Percentiles rank a stretch among this genome's conserved stretches.
phyloP scores from a whole-genome alignment of 306 rosid genomes.

The Luffa aegyptiaca region DNA sequence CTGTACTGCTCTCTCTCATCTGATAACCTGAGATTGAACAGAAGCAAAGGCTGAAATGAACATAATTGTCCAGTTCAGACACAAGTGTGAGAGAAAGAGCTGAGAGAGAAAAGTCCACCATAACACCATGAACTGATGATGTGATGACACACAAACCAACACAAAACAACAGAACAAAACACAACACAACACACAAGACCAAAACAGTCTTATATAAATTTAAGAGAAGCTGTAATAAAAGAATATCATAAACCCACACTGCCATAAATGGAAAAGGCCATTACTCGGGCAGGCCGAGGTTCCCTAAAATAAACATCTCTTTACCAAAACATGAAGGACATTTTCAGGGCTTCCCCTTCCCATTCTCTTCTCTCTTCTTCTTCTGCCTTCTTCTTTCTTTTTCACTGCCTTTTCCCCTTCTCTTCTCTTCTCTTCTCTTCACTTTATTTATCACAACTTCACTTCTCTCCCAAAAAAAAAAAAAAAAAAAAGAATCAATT shows the following conservation, averaged over 20 bases:
- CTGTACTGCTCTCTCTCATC: background rate
- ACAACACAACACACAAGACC: background rate
- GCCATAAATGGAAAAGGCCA: background rate
- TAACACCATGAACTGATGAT: background rate
- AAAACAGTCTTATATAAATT: background rate
- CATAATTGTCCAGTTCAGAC: background rate
- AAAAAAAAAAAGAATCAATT: background rate
- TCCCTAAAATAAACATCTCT: slow-evolving; percentile 41
- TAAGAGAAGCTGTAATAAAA: background rate
- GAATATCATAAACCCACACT: background rate
- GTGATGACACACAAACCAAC: background rate
- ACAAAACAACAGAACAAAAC: background rate
- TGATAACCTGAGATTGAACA: background rate
- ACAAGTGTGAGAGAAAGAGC: too few species aligned
- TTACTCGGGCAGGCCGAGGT: slow-evolving; percentile 31
- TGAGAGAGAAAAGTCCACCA: background rate
- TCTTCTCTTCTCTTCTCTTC: background rate
- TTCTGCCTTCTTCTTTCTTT: slow-evolving; percentile 1
- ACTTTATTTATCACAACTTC: background rate
- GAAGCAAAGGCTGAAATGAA: background rate
- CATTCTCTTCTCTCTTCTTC: background rate
- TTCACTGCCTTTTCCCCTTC: background rate
- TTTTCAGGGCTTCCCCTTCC: background rate
- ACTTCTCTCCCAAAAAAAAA: background rate
- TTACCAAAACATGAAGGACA: slow-evolving; percentile 48